Percentiles rank a stretch among this genome's conserved stretches.
These are phyloP conservation scores for Chlamydomonas sphaeroides DNA, from an alignment of 139 green algal species.

Conservation along the genomic window DNA sequence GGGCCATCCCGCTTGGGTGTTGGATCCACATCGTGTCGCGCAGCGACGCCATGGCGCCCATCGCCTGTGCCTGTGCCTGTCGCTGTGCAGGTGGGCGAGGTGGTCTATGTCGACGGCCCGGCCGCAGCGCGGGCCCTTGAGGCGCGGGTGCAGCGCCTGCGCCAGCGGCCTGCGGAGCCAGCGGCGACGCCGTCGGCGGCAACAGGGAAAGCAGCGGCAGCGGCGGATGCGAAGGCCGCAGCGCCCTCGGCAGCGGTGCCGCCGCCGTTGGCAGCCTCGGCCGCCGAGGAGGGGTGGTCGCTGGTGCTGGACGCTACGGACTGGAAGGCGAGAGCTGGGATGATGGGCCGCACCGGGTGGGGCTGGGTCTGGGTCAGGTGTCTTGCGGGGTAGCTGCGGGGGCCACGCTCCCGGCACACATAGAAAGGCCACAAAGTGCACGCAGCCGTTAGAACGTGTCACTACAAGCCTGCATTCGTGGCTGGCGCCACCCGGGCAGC, in stretches of 20 bases:
- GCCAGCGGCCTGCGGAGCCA: too few relatives aligned
- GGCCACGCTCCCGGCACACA: too few relatives aligned
- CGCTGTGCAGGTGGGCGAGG: constrained; percentile 19
- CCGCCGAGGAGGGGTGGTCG: background rate
- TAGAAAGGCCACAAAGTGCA: too few relatives aligned
- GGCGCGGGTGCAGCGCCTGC: constrained; percentile 10
- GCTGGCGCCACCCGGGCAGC: background rate
- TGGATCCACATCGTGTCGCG: too few relatives aligned
- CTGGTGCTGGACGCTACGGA: constrained; percentile 68
- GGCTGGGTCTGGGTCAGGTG: background rate
- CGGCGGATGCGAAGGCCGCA: background rate
- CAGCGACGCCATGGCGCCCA: background rate
- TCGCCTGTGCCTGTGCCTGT: too few relatives aligned
- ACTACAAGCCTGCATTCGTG: background rate
- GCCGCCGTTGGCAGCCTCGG: constrained; percentile 6
- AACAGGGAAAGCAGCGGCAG: background rate
- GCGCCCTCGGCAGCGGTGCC: background rate
- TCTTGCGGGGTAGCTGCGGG: background rate
- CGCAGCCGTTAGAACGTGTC: too few relatives aligned
- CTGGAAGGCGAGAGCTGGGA: constrained; percentile 53
- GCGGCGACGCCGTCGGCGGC: background rate
- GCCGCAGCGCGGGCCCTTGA: constrained; percentile 1
- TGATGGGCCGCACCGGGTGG: background rate
- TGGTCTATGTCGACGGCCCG: constrained; percentile 17
- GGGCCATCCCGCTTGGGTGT: too few relatives aligned